Conservation (phyloP, 345 rosid genomes). For the Heritiera fomes region DNA sequence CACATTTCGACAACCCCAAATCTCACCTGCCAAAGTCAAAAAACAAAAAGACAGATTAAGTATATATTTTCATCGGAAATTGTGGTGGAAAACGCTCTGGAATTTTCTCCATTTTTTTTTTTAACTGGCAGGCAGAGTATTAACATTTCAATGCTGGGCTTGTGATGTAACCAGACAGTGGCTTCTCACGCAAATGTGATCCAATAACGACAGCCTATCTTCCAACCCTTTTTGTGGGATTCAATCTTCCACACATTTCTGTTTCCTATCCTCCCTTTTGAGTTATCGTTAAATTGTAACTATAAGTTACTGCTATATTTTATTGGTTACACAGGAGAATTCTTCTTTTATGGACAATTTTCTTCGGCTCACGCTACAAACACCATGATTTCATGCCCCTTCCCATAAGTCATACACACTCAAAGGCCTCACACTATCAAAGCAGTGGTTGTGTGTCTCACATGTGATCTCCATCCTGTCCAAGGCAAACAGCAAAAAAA, state of each 20-base stretch:
- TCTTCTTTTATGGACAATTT: conserved; percentile 13
- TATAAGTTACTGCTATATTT: background rate
- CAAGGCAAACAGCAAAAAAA: background rate
- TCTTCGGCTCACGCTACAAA: conserved; percentile 39
- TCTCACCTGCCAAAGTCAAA: background rate
- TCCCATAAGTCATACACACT: conserved; percentile 21
- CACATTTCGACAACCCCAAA: background rate
- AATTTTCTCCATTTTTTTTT: background rate
- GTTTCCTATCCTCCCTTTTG: background rate
- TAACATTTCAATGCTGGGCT: background rate
- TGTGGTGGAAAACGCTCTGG: background rate
- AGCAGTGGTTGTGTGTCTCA: conserved; percentile 19
- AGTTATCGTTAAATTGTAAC: background rate
- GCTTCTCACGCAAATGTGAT: conserved; percentile 3
- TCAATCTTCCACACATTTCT: background rate
- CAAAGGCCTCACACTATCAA: conserved; percentile 24
- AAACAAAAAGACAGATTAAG: background rate
- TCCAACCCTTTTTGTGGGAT: conserved; percentile 11
- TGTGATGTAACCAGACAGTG: conserved; percentile 14
- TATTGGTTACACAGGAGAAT: background rate
- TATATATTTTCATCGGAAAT: background rate
- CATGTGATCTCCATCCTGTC: conserved; percentile 28
- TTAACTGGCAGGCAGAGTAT: background rate
- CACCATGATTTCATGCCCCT: conserved; percentile 36
- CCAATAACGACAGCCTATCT: conserved; percentile 20